Evolutionary conservation across 2,329 filamentous ascomycete genomes (phyloP).

Genomic region (Orbilia brochopaga): DNA sequence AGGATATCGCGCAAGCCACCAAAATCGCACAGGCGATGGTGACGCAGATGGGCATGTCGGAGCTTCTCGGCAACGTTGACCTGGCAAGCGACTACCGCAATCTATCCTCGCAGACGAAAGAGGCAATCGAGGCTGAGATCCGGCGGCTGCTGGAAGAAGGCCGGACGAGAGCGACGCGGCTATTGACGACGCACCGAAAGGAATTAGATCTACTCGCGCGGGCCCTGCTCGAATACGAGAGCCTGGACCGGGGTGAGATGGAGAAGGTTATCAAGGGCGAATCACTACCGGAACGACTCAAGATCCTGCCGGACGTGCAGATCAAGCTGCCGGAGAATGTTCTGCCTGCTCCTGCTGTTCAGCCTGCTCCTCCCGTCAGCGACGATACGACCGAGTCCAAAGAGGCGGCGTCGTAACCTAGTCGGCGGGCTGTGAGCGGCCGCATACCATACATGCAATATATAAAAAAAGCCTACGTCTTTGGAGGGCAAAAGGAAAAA

Average conservation of each 20-base stretch:
- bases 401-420: slow-evolving; percentile 31
- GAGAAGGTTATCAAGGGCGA: slow-evolving; percentile 87
- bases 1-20: slow-evolving; percentile 86
- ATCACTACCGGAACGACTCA: slow-evolving; percentile 73
- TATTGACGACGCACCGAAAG: slow-evolving; percentile 76
- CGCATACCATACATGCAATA: too few species aligned
- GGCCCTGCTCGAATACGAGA: slow-evolving; percentile 93
- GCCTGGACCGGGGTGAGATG: slow-evolving; percentile 84
- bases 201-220: slow-evolving; percentile 88
- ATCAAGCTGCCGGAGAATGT: slow-evolving; percentile 70
- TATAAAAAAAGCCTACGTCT: too few species aligned
- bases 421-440: too few species aligned
- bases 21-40: slow-evolving; percentile 85
- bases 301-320: slow-evolving; percentile 64
- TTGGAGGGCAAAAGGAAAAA: too few species aligned
- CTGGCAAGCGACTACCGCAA: slow-evolving; percentile 78
- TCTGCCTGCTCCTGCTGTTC: slow-evolving; percentile 12
- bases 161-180: slow-evolving; percentile 72
- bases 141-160: slow-evolving; percentile 82
- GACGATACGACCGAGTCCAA: slow-evolving; percentile 26
- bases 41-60: slow-evolving; percentile 86
- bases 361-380: slow-evolving; percentile 11
- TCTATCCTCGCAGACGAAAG: slow-evolving; percentile 83
- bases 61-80: slow-evolving; percentile 85
- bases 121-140: slow-evolving; percentile 86